Evolutionary conservation across 1,139 yeast species (phyloP).

Genomic region (Magnusiomyces tetraspermus): DNA sequence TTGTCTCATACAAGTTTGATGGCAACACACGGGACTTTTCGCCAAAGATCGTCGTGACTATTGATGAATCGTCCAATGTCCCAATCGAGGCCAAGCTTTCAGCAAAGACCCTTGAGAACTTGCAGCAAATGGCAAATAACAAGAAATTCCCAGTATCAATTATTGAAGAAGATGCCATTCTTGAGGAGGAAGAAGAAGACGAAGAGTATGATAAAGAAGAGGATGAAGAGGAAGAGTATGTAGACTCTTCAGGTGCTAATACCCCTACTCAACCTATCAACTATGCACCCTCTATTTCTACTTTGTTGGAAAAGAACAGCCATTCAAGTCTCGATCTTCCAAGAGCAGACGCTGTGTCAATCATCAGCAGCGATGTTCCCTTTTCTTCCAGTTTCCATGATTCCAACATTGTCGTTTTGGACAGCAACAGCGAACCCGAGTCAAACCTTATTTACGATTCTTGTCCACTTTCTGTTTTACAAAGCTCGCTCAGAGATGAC

Average conservation of each 20-base stretch:
- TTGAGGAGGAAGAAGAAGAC: not conserved
- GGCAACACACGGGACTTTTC: conserved; percentile 19
- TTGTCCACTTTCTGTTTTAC: too few species aligned
- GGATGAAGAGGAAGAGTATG: too few species aligned
- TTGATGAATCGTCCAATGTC: conserved; percentile 16
- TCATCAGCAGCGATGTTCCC: not conserved
- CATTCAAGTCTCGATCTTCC: too few species aligned
- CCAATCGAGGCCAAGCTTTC: conserved; percentile 18
- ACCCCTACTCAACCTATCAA: too few species aligned
- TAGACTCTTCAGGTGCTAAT: too few species aligned
- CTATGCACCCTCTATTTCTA: too few species aligned
- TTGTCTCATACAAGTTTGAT: conserved; percentile 23
- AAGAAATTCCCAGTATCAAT: not conserved
- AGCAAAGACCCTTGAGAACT: conserved; percentile 14
- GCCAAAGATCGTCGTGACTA: conserved; percentile 21
- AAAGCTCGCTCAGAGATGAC: too few species aligned
- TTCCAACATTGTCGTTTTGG: not conserved
- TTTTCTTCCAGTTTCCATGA: not conserved
- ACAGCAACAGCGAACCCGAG: not conserved
- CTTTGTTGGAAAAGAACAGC: too few species aligned
- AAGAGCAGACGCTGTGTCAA: not conserved
- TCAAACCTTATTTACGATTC: not conserved
- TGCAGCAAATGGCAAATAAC: conserved; percentile 14
- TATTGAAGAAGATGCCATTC: not conserved
- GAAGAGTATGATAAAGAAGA: not conserved